Base-by-base conservation (phyloP, 225 moss, liverwort and hornwort genomes). In the Ulota crispa region DNA sequence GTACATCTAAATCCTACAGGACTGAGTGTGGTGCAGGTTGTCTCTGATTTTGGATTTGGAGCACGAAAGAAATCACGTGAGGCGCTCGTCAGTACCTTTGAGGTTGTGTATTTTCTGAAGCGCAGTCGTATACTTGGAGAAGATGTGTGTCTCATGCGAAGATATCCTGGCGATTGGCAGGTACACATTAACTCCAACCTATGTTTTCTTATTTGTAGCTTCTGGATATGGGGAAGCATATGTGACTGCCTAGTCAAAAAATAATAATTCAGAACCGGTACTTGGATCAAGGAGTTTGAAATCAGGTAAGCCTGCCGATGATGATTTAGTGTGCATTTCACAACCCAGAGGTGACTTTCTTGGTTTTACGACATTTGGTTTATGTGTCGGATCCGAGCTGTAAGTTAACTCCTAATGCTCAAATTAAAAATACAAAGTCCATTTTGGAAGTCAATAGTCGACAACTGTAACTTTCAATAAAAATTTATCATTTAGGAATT, bases 81-180 rank as follows among this genome's bases (percentile, higher is more conserved):
- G 76, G 87, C 85, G 73, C 89, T 96, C 47, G 93, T 94, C 36
- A 85, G 76, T 69, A 93, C 85, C 61, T 96, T 96, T 68, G 93
- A 94, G 67, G 75, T 89, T 62, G 94, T 94, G 21, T 96, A 96
- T 71, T 92, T 88, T 76, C 68, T 94, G 77, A 94, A 96, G 77
- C 89, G 93, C 54, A 88, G 93, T 83, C 94, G 96, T 59, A 96
- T 96, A 41, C 89, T 90, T 13, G 94, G 93, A 63, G 96, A 96
- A 82, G 96, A 96, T 80, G 88, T 96, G 4, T 92, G 94, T 45
- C 67, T 96, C 20, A 88, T 96, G 84, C 93, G 90, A 83, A 86
- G 94, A 26, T 94, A 96, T 78, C 96, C 96, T 65, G 91, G 96
- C 47, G 81, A 93, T 82, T 96, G 96, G 96, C 96, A 96, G 96